Evolutionary conservation across 495 filamentous ascomycete genomes (phyloP).

Genomic region (Penicillium paxilli): DNA sequence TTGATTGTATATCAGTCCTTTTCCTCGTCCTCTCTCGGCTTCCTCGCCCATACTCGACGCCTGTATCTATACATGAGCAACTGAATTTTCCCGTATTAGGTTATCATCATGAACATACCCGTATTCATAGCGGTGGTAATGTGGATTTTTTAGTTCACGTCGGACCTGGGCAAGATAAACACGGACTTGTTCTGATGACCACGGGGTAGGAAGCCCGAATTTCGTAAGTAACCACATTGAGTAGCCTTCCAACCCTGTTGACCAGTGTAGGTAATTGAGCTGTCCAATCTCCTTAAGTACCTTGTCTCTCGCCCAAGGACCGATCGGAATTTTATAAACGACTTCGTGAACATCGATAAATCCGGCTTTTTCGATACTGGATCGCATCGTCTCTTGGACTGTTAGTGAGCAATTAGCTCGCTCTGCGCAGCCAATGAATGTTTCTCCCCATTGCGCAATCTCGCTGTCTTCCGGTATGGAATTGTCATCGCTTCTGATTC

Average conservation of each 20-base stretch:
- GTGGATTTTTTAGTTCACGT: no score
- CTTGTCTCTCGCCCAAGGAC: constrained; percentile 60
- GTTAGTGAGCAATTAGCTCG: not conserved
- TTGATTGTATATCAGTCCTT: no score
- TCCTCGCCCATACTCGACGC: no score
- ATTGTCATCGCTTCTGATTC: not conserved
- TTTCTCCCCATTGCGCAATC: not conserved
- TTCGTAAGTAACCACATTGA: constrained; percentile 1
- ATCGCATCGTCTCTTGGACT: constrained; percentile 1
- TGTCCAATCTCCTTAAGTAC: constrained; percentile 62
- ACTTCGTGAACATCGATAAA: constrained; percentile 30
- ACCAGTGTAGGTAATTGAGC: constrained; percentile 56
- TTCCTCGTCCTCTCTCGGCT: no score
- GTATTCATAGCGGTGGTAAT: no score
- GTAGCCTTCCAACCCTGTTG: constrained; percentile 19
- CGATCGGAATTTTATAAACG: constrained; percentile 42
- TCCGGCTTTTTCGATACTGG: constrained; percentile 1
- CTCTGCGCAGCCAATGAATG: not conserved
- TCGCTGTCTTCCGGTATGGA: not conserved
- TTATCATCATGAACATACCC: no score
- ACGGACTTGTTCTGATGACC: no score
- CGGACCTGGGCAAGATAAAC: no score
- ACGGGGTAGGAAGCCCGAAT: no score
- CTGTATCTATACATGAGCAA: no score
- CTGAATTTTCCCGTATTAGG: no score